Evolutionary conservation across 139 green algal genomes (phyloP).

Genomic region (Micractinium conductrix): DNA sequence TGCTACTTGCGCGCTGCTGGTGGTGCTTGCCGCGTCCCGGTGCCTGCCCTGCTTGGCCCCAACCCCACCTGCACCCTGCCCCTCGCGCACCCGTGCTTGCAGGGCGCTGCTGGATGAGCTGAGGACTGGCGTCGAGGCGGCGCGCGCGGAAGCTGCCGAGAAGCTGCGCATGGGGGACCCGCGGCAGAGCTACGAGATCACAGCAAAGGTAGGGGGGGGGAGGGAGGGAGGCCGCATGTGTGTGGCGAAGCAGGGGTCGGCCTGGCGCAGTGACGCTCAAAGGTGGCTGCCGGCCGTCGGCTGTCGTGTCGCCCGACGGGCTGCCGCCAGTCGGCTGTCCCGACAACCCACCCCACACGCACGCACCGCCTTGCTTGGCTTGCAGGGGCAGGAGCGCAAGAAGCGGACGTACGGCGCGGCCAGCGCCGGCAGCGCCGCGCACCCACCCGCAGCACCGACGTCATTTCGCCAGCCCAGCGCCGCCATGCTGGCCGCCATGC

Average conservation of each 20-base stretch:
- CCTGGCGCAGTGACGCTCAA: too few species aligned
- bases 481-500: background rate
- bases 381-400: conserved; percentile 1
- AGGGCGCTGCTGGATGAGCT: conserved; percentile 24
- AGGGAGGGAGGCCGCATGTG: too few species aligned
- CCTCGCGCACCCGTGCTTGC: too few species aligned
- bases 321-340: too few species aligned
- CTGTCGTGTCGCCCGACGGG: too few species aligned
- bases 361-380: background rate
- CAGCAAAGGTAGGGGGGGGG: background rate
- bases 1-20: background rate
- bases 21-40: too few species aligned
- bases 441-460: background rate
- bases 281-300: too few species aligned
- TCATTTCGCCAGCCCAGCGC: background rate
- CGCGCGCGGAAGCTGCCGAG: conserved; percentile 7
- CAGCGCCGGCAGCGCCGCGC: background rate
- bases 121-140: conserved; percentile 1
- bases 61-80: too few species aligned
- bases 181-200: conserved; percentile 38
- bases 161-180: conserved; percentile 23
- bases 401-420: background rate
- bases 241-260: too few species aligned
- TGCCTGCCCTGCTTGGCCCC: too few species aligned
- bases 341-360: too few species aligned